Evolutionary conservation across 2,329 filamentous ascomycete genomes (phyloP), one percentile per base, ranked within the genome.

Genomic region (Lomentospora prolificans): DNA sequence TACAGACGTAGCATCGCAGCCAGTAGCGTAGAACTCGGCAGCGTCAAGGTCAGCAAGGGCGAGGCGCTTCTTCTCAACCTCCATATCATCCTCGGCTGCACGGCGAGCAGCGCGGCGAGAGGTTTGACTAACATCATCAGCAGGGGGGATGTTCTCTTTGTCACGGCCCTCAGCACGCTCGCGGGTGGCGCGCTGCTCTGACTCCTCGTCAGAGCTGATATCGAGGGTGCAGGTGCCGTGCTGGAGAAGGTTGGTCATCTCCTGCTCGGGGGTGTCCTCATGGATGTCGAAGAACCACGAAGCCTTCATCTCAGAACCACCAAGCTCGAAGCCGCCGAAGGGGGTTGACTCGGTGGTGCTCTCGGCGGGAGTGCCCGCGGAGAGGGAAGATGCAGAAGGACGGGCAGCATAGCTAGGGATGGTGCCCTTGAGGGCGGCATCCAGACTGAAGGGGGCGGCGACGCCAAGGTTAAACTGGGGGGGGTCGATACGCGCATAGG

Each of bases 271-370:
- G 0, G 89, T 90, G 69, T 99, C 92, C 67, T 96, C 89, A 67
- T 96, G 86, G 64, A 99, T 97, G 58, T 92, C 87, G 66, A 99
- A 97, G 74, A 87, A 87, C 91, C 90, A 96, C 57, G 78, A 78
- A 31, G 82, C 77, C 65, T 86, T 81, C 63, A 78, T 68, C 55
- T 79, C 75, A 22, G 75, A 65, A 58, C 75, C 73, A 44, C 70
- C 60, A 33, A 79, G 65, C 51, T 56, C 51, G 9, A 25, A 17
- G 55, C 25, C 59, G 58, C 56, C 58, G 14, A 57, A 52, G 27
- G 58, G 61, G 39, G 60, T 59, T 30, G 58, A 62, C 51, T 61
- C 57, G 48, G 60, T 41, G 14, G 60, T 24, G 25, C 60, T 57
- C 44, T 65, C 57, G 60, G 61, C 57, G 61, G 66, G 57, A 67